Percentiles rank a stretch among this genome's conserved stretches.
These are phyloP conservation scores for Stylonectria norvegica DNA, from an alignment of 2,329 filamentous ascomycete species.

Conservation along the genomic window DNA sequence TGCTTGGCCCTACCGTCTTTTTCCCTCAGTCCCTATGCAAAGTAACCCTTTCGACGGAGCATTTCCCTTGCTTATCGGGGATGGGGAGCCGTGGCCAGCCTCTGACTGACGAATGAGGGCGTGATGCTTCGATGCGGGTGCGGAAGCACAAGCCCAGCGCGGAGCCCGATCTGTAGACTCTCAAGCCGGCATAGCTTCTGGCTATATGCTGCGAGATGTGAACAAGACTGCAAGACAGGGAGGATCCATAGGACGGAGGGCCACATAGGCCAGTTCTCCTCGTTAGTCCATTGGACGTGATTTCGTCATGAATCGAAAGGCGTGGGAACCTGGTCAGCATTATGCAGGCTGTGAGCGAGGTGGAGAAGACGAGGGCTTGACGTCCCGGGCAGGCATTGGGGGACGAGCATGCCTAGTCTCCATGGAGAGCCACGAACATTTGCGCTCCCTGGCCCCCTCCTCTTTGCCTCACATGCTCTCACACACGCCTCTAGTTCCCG, in stretches of 20 bases:
- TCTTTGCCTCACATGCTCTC: conserved; percentile 9
- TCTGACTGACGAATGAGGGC: conserved; percentile 15
- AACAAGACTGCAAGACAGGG: neutral
- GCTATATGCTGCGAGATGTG: neutral
- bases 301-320: neutral
- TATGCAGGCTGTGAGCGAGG: conserved; percentile 9
- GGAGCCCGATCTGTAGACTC: neutral
- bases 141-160: conserved; percentile 10
- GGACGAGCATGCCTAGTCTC: neutral
- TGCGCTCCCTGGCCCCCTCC: conserved; percentile 11
- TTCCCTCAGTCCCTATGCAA: conserved; percentile 5
- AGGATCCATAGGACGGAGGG: neutral
- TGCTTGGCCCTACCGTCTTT: neutral
- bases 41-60: conserved; percentile 11
- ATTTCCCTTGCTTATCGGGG: conserved; percentile 14
- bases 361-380: conserved; percentile 4
- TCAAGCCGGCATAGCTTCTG: neutral
- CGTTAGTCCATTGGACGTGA: neutral
- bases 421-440: conserved; percentile 2
- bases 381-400: neutral
- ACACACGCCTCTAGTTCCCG: conserved; percentile 16
- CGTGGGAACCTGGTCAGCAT: conserved; percentile 6
- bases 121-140: conserved; percentile 15
- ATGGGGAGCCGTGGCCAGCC: conserved; percentile 7
- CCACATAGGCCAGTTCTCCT: neutral